A percentile compares a stretch with the other conserved stretches of the same genome.
phyloP scores from a whole-genome alignment of 139 green algal species.

The Chlorella sp. region DNA sequence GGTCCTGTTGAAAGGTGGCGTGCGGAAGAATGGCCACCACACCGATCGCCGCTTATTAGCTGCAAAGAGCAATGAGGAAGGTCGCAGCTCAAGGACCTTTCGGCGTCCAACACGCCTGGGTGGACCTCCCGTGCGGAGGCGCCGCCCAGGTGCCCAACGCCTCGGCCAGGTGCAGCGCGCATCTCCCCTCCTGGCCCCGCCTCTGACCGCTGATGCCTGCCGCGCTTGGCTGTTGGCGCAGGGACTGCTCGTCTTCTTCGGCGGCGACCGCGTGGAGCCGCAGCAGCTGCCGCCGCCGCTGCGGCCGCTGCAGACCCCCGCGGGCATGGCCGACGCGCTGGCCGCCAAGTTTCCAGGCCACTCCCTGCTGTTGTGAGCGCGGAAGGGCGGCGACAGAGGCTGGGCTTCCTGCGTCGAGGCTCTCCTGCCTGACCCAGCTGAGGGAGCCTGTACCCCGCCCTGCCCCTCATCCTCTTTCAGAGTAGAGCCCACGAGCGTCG shows the following conservation, averaged over 20 bases:
- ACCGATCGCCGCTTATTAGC: no score
- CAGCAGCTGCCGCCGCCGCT: not conserved
- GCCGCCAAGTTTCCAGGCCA: constrained; percentile 35
- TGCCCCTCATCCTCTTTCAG: no score
- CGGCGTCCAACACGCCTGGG: no score
- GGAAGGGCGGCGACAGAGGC: constrained; percentile 16
- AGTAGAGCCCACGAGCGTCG: no score
- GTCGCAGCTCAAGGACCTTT: no score
- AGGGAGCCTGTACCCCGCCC: not conserved
- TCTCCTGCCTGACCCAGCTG: not conserved
- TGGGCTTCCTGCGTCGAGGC: constrained; percentile 43
- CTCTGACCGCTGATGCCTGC: not conserved
- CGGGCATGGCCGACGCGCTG: constrained; percentile 16
- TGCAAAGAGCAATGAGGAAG: no score
- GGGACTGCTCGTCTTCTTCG: constrained; percentile 25
- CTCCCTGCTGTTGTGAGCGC: constrained; percentile 17
- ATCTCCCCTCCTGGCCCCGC: not conserved
- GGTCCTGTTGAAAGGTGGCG: no score
- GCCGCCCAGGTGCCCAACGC: not conserved
- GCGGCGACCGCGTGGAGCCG: constrained; percentile 26
- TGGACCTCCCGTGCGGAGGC: not conserved
- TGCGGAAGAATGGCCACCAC: no score
- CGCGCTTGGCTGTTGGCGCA: not conserved
- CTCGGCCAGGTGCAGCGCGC: no score
- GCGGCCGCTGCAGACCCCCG: constrained; percentile 31